A percentile compares a stretch with the other conserved stretches of the same genome.
phyloP scores from a whole-genome alignment of 352 stramenopile species.

The Lagenidium sp. region DNA sequence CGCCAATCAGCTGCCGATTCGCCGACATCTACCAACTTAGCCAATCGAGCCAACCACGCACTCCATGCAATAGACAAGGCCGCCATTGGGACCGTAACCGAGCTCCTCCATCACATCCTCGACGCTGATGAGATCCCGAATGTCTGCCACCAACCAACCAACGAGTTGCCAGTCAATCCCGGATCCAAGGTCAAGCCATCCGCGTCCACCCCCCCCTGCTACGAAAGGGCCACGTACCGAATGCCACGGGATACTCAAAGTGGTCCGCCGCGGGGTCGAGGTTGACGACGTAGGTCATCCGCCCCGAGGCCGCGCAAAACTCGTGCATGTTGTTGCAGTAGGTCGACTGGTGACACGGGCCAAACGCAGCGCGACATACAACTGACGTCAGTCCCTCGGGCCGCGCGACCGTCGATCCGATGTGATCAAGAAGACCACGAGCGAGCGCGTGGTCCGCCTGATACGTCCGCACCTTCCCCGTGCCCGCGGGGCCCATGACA shows the following conservation, averaged over 20 bases:
- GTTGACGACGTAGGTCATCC: conserved; percentile 94
- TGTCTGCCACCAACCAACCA: conserved; percentile 35
- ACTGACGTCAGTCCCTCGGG: no score
- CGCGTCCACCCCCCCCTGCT: no score
- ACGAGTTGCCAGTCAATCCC: background rate
- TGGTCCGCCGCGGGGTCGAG: conserved; percentile 93
- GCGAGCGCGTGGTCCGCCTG: no score
- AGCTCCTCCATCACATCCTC: conserved; percentile 97
- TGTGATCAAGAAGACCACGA: no score
- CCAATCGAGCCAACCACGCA: no score
- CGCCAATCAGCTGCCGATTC: no score
- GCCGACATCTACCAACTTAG: no score
- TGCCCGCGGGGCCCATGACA: conserved; percentile 88
- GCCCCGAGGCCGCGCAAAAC: conserved; percentile 75
- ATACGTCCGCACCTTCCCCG: conserved; percentile 69
- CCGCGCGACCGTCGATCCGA: no score
- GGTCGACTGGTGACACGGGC: conserved; percentile 61
- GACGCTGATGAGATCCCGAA: conserved; percentile 93
- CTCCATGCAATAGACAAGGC: conserved; percentile 99
- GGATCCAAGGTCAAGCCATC: background rate
- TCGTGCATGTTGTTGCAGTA: conserved; percentile 94
- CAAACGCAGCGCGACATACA: no score
- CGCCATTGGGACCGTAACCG: conserved; percentile 96
- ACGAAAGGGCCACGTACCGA: conserved; percentile 52
- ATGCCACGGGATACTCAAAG: conserved; percentile 84